A percentile compares a stretch with the other conserved stretches of the same genome.
These are phyloP conservation scores for Uncinocarpus reesii DNA, from an alignment of 2,329 filamentous ascomycete genomes.

Conservation along the genomic window DNA sequence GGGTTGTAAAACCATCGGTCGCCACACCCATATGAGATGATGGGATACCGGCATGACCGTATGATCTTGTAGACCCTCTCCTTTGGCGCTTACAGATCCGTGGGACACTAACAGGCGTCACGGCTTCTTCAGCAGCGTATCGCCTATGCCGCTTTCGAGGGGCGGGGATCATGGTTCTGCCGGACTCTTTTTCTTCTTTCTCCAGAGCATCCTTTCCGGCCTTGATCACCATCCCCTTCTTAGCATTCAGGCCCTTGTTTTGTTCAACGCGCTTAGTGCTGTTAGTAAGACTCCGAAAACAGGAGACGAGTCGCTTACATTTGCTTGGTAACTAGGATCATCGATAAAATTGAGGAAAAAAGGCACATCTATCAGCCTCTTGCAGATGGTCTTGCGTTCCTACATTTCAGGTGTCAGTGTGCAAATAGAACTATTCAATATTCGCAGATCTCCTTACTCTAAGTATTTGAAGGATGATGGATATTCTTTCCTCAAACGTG, in stretches of 20 bases:
- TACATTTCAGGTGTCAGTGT: conserved; percentile 18
- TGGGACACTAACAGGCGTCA: neutral
- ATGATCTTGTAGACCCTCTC: neutral
- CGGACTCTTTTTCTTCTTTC: conserved; percentile 10
- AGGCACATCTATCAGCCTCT: conserved; percentile 29
- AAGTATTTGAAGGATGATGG: conserved; percentile 14
- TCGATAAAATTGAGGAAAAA: conserved; percentile 30
- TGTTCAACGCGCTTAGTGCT: conserved; percentile 22
- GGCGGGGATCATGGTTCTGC: neutral
- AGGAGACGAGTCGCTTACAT: conserved; percentile 13
- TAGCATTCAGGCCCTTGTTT: conserved; percentile 27
- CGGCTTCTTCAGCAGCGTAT: neutral
- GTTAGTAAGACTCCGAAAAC: conserved; percentile 4
- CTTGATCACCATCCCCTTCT: conserved; percentile 27
- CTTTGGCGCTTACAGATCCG: neutral
- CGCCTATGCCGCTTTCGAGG: neutral
- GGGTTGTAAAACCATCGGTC: too few species aligned
- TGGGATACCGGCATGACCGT: too few species aligned
- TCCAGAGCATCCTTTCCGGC: conserved; percentile 24
- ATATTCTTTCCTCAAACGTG: conserved; percentile 21
- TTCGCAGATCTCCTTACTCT: conserved; percentile 5
- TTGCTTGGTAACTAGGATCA: conserved; percentile 25
- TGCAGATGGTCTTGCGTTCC: conserved; percentile 33
- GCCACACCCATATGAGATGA: too few species aligned
- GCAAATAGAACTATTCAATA: conserved; percentile 15